Percentiles rank a stretch among this genome's conserved stretches.
These are phyloP conservation scores for Russula lepida DNA, from an alignment of 768 basidiomycete genomes.

Conservation along the genomic window DNA sequence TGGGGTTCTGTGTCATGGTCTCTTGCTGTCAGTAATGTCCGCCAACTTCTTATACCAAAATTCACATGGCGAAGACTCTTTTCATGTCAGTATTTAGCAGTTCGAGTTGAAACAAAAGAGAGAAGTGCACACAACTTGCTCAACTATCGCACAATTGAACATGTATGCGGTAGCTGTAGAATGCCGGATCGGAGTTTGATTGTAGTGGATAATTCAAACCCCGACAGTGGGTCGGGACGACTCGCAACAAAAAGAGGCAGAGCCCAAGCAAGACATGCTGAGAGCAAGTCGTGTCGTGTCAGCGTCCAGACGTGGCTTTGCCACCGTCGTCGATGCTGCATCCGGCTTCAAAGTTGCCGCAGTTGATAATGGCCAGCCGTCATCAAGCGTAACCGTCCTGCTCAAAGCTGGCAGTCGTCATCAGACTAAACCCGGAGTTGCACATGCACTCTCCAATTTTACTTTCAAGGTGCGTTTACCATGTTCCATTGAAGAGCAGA, in stretches of 20 bases:
- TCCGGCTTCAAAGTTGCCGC: conserved; percentile 78
- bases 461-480: conserved; percentile 98
- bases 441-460: conserved; percentile 95
- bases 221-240: background rate
- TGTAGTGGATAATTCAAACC: background rate
- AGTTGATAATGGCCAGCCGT: conserved; percentile 74
- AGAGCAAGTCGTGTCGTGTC: conserved; percentile 18
- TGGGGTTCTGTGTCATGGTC: too few relatives aligned
- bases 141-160: too few relatives aligned
- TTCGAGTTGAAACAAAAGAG: too few relatives aligned
- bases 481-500: too few relatives aligned
- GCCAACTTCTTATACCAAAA: too few relatives aligned
- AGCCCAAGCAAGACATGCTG: conserved; percentile 4
- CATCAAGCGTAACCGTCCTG: conserved; percentile 78
- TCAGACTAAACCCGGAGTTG: conserved; percentile 82
- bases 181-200: background rate
- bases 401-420: conserved; percentile 90
- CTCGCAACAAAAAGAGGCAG: background rate
- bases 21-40: too few relatives aligned
- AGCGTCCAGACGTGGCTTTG: conserved; percentile 49
- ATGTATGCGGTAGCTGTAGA: too few relatives aligned
- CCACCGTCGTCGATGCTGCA: conserved; percentile 70
- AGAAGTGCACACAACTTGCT: too few relatives aligned
- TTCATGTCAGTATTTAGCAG: too few relatives aligned
- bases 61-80: too few relatives aligned